phyloP scores from a whole-genome alignment of 78 protist species.

The Chrysochromulina tobinii region DNA sequence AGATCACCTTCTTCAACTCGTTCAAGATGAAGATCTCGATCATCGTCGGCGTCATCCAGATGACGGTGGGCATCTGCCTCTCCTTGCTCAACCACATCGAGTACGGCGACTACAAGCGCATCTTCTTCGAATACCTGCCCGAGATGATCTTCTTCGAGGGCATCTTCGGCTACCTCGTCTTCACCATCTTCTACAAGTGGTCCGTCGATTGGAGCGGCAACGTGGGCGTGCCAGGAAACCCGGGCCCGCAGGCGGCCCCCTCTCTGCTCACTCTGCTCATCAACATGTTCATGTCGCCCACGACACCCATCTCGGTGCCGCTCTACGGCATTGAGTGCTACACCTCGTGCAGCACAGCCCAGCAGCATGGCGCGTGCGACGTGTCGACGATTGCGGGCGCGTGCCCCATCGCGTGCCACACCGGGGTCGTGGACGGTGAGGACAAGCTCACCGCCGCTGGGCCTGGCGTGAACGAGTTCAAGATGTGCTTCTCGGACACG shows the following conservation, averaged over 20 bases:
- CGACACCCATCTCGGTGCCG: slow-evolving; percentile 16
- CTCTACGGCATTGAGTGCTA: slow-evolving; percentile 15
- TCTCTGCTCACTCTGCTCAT: slow-evolving; percentile 73
- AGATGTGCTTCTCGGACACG: not conserved
- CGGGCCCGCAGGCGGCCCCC: slow-evolving; percentile 46
- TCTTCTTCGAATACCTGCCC: slow-evolving; percentile 89
- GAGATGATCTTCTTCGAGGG: slow-evolving; percentile 90
- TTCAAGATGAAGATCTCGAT: slow-evolving; percentile 99
- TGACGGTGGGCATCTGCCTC: slow-evolving; percentile 92
- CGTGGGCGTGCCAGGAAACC: not conserved
- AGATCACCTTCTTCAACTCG: slow-evolving; percentile 91
- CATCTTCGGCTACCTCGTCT: slow-evolving; percentile 95
- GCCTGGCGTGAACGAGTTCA: not conserved
- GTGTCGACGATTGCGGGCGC: not conserved
- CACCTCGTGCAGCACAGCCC: not conserved
- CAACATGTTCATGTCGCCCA: slow-evolving; percentile 81
- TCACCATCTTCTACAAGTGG: slow-evolving; percentile 89
- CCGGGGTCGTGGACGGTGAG: not conserved
- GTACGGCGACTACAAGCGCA: slow-evolving; percentile 48
- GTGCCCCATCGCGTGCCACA: not conserved
- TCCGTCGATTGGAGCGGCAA: slow-evolving; percentile 15
- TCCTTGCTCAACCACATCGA: slow-evolving; percentile 78
- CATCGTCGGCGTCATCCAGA: slow-evolving; percentile 93
- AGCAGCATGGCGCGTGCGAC: not conserved
- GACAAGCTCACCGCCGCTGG: not conserved